Percentiles rank a stretch among this genome's conserved stretches.
These are phyloP conservation scores for Pyricularia pennisetigena DNA, from an alignment of 2,329 filamentous ascomycete genomes.

Conservation along the genomic window DNA sequence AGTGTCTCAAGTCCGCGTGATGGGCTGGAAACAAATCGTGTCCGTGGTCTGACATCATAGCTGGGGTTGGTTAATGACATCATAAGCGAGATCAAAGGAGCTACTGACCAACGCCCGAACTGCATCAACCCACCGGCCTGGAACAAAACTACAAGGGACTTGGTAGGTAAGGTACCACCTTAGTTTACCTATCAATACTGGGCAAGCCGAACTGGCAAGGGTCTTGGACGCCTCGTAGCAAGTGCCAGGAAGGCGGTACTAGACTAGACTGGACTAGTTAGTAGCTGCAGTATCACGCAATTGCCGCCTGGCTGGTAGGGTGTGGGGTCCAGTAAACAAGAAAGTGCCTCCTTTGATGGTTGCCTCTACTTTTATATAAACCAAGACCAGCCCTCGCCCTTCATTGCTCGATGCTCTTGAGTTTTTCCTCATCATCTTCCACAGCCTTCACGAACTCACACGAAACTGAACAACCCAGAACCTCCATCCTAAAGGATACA, in stretches of 20 bases:
- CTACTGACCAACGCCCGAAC: neutral
- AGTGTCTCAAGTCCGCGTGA: neutral
- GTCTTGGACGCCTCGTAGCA: neutral
- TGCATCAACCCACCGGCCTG: neutral
- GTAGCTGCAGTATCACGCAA: neutral
- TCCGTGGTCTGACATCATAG: neutral
- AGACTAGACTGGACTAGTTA: too few species aligned
- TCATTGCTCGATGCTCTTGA: neutral
- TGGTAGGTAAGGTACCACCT: neutral
- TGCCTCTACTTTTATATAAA: neutral
- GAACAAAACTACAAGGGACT: neutral
- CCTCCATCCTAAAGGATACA: slow-evolving; percentile 13
- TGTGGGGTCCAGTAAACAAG: neutral
- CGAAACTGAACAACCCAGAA: neutral
- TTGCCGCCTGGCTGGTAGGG: neutral
- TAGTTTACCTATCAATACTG: neutral
- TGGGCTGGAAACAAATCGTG: neutral
- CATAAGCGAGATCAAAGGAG: neutral
- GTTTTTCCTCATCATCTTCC: neutral
- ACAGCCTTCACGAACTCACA: neutral
- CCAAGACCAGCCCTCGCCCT: neutral
- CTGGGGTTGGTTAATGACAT: neutral
- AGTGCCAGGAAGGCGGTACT: neutral
- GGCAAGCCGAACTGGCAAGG: too few species aligned
- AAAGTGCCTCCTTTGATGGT: neutral